Evolutionary conservation across 2,329 filamentous ascomycete species (phyloP).

Genomic region (Eutypella sp.): DNA sequence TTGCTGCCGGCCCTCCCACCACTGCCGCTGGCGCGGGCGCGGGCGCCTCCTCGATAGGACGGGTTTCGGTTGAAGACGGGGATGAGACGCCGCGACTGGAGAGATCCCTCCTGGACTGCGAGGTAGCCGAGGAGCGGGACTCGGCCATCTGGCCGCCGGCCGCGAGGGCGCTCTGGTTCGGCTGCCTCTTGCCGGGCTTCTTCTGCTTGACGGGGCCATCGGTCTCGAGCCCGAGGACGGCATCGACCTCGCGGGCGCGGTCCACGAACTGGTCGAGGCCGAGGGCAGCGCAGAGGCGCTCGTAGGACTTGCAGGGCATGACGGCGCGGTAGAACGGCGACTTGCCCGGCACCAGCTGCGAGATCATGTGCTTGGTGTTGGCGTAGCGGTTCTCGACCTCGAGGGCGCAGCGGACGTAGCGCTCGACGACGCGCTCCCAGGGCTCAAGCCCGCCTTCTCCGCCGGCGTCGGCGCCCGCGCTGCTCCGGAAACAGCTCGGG

Average conservation of each 20-base stretch:
- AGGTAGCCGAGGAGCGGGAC: slow-evolving; percentile 21
- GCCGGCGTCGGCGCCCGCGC: no score
- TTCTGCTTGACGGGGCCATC: slow-evolving; percentile 42
- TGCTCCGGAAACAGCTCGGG: slow-evolving; percentile 78
- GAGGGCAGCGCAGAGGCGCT: slow-evolving; percentile 60
- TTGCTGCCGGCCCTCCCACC: slow-evolving; percentile 11
- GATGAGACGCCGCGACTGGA: slow-evolving; percentile 25
- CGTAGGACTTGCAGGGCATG: slow-evolving; percentile 65
- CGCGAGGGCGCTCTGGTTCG: slow-evolving; percentile 39
- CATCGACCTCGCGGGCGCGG: slow-evolving; percentile 61
- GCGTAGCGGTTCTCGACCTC: slow-evolving; percentile 80
- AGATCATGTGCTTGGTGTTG: slow-evolving; percentile 89
- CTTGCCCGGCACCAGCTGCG: slow-evolving; percentile 82
- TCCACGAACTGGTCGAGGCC: slow-evolving; percentile 59
- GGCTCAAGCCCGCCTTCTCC: slow-evolving; percentile 64
- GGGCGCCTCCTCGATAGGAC: background rate
- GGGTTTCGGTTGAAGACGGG: slow-evolving; percentile 4
- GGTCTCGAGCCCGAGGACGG: slow-evolving; percentile 53
- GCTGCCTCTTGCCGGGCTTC: slow-evolving; percentile 23
- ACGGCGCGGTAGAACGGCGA: slow-evolving; percentile 57
- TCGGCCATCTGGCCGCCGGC: slow-evolving; percentile 43
- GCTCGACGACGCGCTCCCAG: slow-evolving; percentile 73
- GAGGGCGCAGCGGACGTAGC: slow-evolving; percentile 69
- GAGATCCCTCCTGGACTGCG: slow-evolving; percentile 22
- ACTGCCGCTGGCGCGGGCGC: slow-evolving; percentile 7